Evolutionary conservation across 2,329 filamentous ascomycete genomes (phyloP), one percentile per base, ranked within the genome.

Genomic region (Paraconiothyrium brasiliense): DNA sequence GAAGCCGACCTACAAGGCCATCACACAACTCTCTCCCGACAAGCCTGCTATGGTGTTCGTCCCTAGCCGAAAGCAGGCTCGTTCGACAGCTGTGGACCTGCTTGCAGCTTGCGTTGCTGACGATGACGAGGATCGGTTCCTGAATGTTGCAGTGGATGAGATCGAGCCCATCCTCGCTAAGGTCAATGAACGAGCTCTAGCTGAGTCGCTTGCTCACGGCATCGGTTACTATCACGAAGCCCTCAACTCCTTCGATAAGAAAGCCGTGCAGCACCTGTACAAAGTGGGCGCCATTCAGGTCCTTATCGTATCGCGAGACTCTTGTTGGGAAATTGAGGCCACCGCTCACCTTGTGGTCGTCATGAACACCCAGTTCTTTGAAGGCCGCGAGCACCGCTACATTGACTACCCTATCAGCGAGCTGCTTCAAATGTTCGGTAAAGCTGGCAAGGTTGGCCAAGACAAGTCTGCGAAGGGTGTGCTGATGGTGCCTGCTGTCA

Each of bases 211-310:
- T 16, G 92, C 92, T 0, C 95, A 99, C 74, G 96, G 95, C 69
- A 92, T 99, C 69, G 95, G 93, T 2, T 99, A 99, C 80, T 98
- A 94, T 79, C 95, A 99, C 73, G 95, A 99, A 81, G 95, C 94
- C 14, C 84, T 99, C 34, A 94, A 89, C 78, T 84, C 87, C 41
- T 94, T 90, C 61, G 95, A 99, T 78, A 97, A 94, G 84, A 90
- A 91, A 35, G 97, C 98, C 67, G 94, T 97, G 32, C 92, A 94
- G 73, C 92, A 97, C 79, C 86, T 99, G 20, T 99, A 94, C 80
- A 90, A 89, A 61, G 90, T 94, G 57, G 94, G 94, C 46, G 94
- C 93, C 5, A 92, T 97, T 41, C 94, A 97, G 71, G 90, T 97
- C 2, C 84, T 97, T 70, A 82, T 92, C 50, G 90, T 90, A 30